Base-by-base conservation (phyloP, 179 eudicot species). In the Silene vulgaris region DNA sequence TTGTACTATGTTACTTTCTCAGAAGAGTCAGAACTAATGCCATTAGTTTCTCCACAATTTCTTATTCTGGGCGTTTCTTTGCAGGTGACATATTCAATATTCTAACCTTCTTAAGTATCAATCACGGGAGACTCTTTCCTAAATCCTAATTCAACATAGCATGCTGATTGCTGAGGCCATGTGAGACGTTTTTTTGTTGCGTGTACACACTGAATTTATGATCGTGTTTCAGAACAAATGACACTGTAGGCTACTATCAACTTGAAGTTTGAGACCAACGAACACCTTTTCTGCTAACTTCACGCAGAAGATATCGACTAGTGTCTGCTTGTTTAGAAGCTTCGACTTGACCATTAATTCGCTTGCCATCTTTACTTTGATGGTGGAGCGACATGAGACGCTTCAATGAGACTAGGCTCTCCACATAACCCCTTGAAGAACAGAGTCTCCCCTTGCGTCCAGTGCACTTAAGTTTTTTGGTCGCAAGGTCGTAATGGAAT, bases 401-500 rank as follows among this genome's bases (percentile, higher is more conserved):
- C 66, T 72, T 59, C 50, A 72, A 7, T 9, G 75, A 72, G 5
- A 72, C 17, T 57, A 72, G 3, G 8, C 62, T 52, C 21, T 26
- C 74, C 13, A 52, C 40, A 50, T 71, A 45, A 70, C 61, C 60
- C 1, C 9, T 8, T 1, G 37, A 23, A 11, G 6, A 4, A 3
- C 6, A 1, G 1, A 13, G 40, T n/a, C 3, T 29, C 16, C 23
- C 40, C 9, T 6, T 13, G 63, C 40, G 14, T n/a, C 63, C 45
- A 5, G 64, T 71, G 6, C 37, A 12, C 21, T 16, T 71, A 1
- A 70, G 61, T 23, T 70, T 57, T 9, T 70, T 14, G 19, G 74
- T 48, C 40, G 13, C 62, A 23, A 50, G 16, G 56, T 71, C 40
- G 56, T 71, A 71, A 71, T 71, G 60, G 62, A 71, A 50, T 16